A percentile compares a stretch with the other conserved stretches of the same genome.
These are phyloP conservation scores for Cryphonectria japonica DNA, from an alignment of 2,329 filamentous ascomycete species.

Conservation along the genomic window DNA sequence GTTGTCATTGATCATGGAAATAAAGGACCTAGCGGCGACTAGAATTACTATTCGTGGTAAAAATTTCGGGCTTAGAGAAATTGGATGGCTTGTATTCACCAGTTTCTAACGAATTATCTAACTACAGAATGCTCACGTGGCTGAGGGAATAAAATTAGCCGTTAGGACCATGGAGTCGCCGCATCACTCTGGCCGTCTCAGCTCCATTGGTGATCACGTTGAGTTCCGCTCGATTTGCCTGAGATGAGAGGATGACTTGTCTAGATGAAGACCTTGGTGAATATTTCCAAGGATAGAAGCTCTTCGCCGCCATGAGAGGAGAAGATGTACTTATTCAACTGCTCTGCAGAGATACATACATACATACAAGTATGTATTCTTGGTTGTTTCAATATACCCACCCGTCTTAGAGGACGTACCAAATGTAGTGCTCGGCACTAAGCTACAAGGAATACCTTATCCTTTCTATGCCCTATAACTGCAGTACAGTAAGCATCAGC, in stretches of 20 bases:
- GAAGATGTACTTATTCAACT: no score
- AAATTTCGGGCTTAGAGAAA: not conserved
- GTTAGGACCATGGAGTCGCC: not conserved
- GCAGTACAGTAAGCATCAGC: not conserved
- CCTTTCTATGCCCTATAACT: not conserved
- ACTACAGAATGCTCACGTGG: not conserved
- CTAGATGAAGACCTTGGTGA: no score
- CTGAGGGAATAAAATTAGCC: not conserved
- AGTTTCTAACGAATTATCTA: no score
- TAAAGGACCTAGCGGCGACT: not conserved
- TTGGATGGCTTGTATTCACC: not conserved
- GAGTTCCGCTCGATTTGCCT: no score
- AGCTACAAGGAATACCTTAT: not conserved
- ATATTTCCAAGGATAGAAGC: no score
- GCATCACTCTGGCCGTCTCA: not conserved
- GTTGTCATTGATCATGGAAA: not conserved
- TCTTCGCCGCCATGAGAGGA: no score
- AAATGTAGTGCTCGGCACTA: not conserved
- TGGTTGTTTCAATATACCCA: no score
- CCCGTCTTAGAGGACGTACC: no score
- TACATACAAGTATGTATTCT: no score
- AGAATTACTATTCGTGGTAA: not conserved
- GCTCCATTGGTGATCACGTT: no score
- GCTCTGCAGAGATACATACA: no score
- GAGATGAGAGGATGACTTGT: no score